These are phyloP conservation scores for Phytopythium cucurbitacearum DNA, from an alignment of 352 stramenopile genomes.

Conservation along the genomic window DNA sequence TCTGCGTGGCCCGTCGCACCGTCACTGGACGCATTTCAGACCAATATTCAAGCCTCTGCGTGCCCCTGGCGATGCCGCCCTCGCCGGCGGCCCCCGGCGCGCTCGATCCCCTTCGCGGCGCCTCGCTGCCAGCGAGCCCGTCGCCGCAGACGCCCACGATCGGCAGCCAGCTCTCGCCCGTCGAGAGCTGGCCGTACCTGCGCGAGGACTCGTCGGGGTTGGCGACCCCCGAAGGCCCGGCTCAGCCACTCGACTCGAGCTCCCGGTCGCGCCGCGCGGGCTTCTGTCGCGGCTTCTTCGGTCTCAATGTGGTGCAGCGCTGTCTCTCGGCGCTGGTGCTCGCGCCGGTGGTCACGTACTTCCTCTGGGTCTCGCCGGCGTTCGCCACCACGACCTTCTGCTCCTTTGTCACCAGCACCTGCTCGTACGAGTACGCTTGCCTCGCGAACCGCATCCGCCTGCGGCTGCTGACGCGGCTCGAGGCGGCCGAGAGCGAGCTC, in stretches of 20 bases:
- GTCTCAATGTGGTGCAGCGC: conserved; percentile 57
- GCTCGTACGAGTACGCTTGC: conserved; percentile 75
- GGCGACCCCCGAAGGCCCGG: conserved; percentile 1
- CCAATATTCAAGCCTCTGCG: no score
- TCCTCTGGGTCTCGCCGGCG: conserved; percentile 66
- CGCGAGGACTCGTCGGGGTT: conserved; percentile 3
- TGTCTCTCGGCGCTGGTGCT: conserved; percentile 55
- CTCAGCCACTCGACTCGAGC: conserved; percentile 1
- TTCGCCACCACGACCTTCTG: conserved; percentile 66
- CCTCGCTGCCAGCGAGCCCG: no score
- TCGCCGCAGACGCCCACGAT: no score
- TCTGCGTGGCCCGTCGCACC: no score
- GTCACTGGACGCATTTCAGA: no score
- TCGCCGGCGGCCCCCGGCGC: no score
- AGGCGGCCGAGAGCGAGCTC: conserved; percentile 14
- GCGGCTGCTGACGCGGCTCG: conserved; percentile 32
- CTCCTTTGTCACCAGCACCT: conserved; percentile 56
- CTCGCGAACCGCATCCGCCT: conserved; percentile 61
- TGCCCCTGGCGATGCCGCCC: no score
- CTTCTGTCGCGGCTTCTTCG: conserved; percentile 17
- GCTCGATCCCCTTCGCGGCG: no score
- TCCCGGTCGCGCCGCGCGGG: neutral
- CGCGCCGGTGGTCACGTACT: conserved; percentile 59
- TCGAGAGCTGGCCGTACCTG: conserved; percentile 3
- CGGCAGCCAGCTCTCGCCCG: no score